Base-by-base conservation (phyloP, 192 early-diverging fungal species). In the Neocallimastix lanati region DNA sequence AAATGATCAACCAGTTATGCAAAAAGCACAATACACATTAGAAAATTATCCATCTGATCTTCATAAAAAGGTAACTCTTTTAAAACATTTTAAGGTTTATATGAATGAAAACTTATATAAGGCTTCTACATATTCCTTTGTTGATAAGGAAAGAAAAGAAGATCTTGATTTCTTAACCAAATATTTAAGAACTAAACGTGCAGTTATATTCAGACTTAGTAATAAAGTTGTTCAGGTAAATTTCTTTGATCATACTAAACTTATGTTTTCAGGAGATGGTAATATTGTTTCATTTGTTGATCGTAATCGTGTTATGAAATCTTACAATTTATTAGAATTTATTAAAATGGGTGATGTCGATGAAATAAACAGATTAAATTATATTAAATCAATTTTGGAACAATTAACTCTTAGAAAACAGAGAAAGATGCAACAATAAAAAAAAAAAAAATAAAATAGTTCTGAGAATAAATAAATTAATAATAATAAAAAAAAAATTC, bases 201-300 rank as follows among this genome's bases (percentile, higher is more conserved):
- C 87, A 4, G 88, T 93, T 40, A 80, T 93, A 6, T 93, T 93
- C 82, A 80, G 91, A 36, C 77, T 93, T 25, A 91, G 87, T 79
- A 93, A 93, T 81, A 85, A 88, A 30, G 81, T 90, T 12, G 76
- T 93, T 50, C 93, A 93, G 86, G 79, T 93, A 33, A 93, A 92
- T 79, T 90, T 92, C 77, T 91, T 88, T 80, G 92, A 93, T 80
- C 92, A 93, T 82, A 89, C 91, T 13, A 93, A 93, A 83, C 76
- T 93, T 29, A 83, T 93, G 18, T 79, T 93, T 28, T 87, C 86
- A 5, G 80, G 87, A 40, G 84, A 88, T 78, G 92, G 87, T 13
- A 82, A 79, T 13, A 82, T 85, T 12, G 78, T 93, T 76, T 90
- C 92, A 9, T 92, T 87, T 79, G 88, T 93, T 40, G 85, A 93